Evolutionary conservation across 1,284 basidiomycete genomes (phyloP).

Genomic region (Coniophora puteana): DNA sequence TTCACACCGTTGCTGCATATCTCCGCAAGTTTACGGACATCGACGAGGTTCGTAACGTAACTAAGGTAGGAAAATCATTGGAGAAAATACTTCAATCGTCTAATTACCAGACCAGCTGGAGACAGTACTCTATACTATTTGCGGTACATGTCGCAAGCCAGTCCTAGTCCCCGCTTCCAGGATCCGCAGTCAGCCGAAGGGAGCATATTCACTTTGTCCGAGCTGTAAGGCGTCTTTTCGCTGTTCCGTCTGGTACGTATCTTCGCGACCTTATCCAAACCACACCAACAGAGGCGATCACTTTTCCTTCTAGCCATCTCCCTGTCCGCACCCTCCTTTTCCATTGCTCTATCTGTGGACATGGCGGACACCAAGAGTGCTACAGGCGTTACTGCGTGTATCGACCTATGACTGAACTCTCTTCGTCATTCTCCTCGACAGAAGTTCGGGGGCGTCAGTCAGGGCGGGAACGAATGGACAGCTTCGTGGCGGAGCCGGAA

Average conservation of each 20-base stretch:
- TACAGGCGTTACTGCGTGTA: slow-evolving; percentile 61
- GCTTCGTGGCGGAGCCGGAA: slow-evolving; percentile 8
- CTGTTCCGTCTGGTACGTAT: slow-evolving; percentile 69
- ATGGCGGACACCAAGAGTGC: slow-evolving; percentile 75
- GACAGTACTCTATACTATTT: slow-evolving; percentile 64
- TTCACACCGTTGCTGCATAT: slow-evolving; percentile 66
- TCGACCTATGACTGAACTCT: slow-evolving; percentile 46
- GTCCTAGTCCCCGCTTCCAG: slow-evolving; percentile 30
- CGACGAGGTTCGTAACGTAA: slow-evolving; percentile 46
- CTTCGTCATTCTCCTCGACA: slow-evolving; percentile 9
- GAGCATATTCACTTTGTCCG: slow-evolving; percentile 48
- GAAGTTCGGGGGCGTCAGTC: slow-evolving; percentile 21
- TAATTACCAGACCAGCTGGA: slow-evolving; percentile 43
- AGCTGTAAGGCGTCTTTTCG: slow-evolving; percentile 45
- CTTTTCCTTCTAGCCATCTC: slow-evolving; percentile 48
- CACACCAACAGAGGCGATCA: slow-evolving; percentile 2
- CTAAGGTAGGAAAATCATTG: slow-evolving; percentile 39
- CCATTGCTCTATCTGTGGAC: slow-evolving; percentile 68
- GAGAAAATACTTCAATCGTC: background rate
- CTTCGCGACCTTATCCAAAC: background rate
- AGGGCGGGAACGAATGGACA: slow-evolving; percentile 18
- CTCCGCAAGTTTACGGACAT: slow-evolving; percentile 57
- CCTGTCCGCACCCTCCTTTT: slow-evolving; percentile 67
- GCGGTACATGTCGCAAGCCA: slow-evolving; percentile 63
- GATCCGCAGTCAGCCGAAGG: slow-evolving; percentile 27